Base-by-base conservation (phyloP, 352 stramenopile genomes). In the Globisporangium takayamanum region DNA sequence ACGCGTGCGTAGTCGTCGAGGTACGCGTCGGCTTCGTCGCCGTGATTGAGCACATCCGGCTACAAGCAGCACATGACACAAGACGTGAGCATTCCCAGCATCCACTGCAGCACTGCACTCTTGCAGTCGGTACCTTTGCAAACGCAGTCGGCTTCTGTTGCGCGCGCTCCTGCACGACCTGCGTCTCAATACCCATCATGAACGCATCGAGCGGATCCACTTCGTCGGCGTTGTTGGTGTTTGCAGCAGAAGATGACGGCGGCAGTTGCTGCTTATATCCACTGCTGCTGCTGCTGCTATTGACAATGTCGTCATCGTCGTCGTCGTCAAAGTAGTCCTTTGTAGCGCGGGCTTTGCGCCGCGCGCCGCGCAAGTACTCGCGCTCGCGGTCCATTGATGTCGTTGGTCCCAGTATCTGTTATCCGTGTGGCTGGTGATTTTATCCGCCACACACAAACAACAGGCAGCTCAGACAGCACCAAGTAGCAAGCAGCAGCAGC, bases 141-240 rank as follows among this genome's bases (percentile, higher is more conserved):
- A 37, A 65, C 44, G 69, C 50, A 33, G 51, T 60, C 56, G 68
- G 74, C 25, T 49, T 53, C 5, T 39, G 33, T 18, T 55, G 45
- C 18, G 26, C 26, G 20, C 67, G 67, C 50, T 92, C 59, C 61
- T 77, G 62, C 20, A 60, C 68, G n/a, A 93, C 85, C 65, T 94
- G 80, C 44, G 67, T 74, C 45, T 86, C 76, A 36, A 94, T 93
- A n/a, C 73, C 83, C 11, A 73, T 63, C 85, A 94, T 94, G 57
- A 93, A 94, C 3, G 85, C 85, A 55, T 94, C 85, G 42, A 94
- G 64, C 28, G 85, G 85, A 61, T 94, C 85, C 55, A 93, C 77
- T 41, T 94, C 83, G 18, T 81, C 74, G 6, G 11, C 50, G 5
- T 51, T 42, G 18, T 1, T 37, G 18, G 1, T 37, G 42, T 36